Conservation (phyloP, 768 basidiomycete species). For the Termitomyces sp. region DNA sequence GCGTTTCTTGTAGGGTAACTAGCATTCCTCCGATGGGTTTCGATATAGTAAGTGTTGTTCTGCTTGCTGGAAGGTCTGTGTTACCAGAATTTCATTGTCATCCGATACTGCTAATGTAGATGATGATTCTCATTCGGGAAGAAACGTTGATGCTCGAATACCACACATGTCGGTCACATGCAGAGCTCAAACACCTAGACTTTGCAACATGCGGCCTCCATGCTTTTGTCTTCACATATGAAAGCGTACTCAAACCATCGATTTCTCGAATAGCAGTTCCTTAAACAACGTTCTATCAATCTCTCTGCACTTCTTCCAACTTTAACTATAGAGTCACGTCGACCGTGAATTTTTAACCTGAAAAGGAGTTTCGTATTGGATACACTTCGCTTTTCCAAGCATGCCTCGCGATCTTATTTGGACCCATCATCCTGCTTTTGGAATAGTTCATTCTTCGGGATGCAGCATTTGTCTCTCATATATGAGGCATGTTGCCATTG, state of each 20-base stretch:
- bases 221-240: background rate
- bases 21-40: background rate
- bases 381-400: too few species aligned
- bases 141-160: background rate
- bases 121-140: background rate
- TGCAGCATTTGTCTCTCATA: slow-evolving; percentile 11
- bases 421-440: slow-evolving; percentile 11
- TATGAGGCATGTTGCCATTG: slow-evolving; percentile 12
- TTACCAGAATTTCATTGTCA: background rate
- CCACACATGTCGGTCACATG: background rate
- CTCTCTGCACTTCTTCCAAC: background rate
- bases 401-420: slow-evolving; percentile 5
- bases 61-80: background rate
- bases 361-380: background rate
- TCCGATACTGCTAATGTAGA: background rate
- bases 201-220: background rate
- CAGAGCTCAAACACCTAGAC: background rate
- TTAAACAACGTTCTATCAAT: background rate
- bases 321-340: background rate
- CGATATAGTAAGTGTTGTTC: background rate
- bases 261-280: background rate
- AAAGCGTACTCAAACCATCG: background rate
- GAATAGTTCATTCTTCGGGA: slow-evolving; percentile 11
- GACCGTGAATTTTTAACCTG: background rate
- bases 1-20: background rate